Base-by-base conservation (phyloP, 1,139 yeast genomes). In the Meyerozyma carpophila region DNA sequence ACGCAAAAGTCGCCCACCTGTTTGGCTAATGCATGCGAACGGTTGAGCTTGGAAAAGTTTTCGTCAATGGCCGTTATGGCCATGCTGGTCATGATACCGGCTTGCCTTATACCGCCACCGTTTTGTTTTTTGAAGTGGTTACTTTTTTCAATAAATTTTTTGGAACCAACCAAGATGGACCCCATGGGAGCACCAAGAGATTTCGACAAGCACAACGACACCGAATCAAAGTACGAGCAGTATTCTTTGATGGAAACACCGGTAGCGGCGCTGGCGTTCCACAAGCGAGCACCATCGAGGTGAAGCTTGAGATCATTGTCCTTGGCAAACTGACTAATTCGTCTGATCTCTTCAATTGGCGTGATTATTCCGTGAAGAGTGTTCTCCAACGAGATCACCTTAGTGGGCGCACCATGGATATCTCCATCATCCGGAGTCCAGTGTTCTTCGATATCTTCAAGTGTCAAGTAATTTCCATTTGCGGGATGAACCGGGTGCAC, bases 171-270 rank as follows among this genome's bases (percentile, higher is more conserved):
- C 42, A 91, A 72, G 4, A 91, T 81, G 16, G 96, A 86, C 5
- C 98, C 98, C 57, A 90, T 81, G 46, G 98, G 98, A 1, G 98
- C 97, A 49, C 96, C 96, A 56, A 91, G 73, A 4, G 95, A 86
- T 66, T 91, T 91, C 43, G 96, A 87, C 49, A 91, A 69, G 65
- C 98, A 91, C 44, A 91, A 75, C 6, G 96, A 88, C 43, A 91
- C 88, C 32, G 95, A 81, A 65, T 91, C 98, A 61, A 91, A 91
- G 53, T 82, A 69, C 50, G 78, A 71, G 57, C 96, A 87, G 63
- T 84, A 89, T 58, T 88, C 90, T 40, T 65, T 65, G 46, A 90
- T 65, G 10, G 88, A 66, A 36, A 88, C 71, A 8, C 86, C 90
- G 24, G 95, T 79, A 41, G 77, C 93, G 7, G 77, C 86, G 27